Evolutionary conservation across 2,329 filamentous ascomycete species (phyloP).

Genomic region (Proliferodiscus dingleyae): DNA sequence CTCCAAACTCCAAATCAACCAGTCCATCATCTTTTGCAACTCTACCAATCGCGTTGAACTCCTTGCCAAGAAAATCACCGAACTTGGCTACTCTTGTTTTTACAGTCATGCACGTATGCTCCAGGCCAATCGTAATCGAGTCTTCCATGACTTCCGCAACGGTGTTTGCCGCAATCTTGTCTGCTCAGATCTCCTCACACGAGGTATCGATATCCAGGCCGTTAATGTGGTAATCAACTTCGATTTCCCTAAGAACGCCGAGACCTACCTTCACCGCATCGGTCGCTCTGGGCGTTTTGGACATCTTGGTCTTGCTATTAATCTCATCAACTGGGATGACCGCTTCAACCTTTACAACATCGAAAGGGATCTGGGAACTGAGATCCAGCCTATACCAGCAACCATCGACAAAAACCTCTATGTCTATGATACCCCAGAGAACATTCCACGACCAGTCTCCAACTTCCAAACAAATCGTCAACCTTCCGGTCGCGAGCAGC

Average conservation of each 20-base stretch:
- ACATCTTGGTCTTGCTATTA: slow-evolving; percentile 95
- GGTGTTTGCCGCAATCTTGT: slow-evolving; percentile 97
- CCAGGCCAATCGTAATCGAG: slow-evolving; percentile 92
- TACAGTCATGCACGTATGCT: slow-evolving; percentile 99
- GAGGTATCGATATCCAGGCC: slow-evolving; percentile 98
- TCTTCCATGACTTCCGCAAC: slow-evolving; percentile 98
- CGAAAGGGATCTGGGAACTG: slow-evolving; percentile 92
- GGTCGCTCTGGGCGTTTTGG: slow-evolving; percentile 96
- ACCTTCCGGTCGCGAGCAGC: slow-evolving; percentile 21
- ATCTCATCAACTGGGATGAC: slow-evolving; percentile 99
- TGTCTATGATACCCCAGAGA: slow-evolving; percentile 95
- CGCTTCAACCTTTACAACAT: slow-evolving; percentile 99
- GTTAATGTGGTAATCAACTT: slow-evolving; percentile 99
- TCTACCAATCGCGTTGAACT: slow-evolving; percentile 97
- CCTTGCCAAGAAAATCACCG: slow-evolving; percentile 97
- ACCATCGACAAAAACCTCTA: slow-evolving; percentile 97
- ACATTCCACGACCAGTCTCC: slow-evolving; percentile 77
- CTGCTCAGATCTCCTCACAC: slow-evolving; percentile 93
- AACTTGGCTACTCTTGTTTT: slow-evolving; percentile 98
- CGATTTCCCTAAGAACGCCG: slow-evolving; percentile 98
- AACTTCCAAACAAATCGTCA: slow-evolving; percentile 37
- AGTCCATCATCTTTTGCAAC: slow-evolving; percentile 99
- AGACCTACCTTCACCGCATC: slow-evolving; percentile 97
- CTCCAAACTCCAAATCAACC: slow-evolving; percentile 98
- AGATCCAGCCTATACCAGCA: slow-evolving; percentile 93